These are phyloP conservation scores for Brassica nigra DNA, from an alignment of 345 rosid genomes.

Conservation along the genomic window DNA sequence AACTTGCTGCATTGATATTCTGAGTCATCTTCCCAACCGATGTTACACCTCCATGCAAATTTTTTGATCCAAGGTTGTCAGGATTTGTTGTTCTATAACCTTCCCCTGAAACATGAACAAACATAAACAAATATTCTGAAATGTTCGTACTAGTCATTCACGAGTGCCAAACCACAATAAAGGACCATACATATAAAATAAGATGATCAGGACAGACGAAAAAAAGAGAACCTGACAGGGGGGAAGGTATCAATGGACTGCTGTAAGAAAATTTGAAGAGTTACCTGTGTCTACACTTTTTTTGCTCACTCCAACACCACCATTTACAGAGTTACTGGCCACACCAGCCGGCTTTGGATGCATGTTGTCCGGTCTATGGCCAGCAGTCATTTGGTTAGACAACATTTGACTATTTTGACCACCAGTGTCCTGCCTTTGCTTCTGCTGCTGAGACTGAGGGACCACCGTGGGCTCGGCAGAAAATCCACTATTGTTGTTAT, in stretches of 20 bases:
- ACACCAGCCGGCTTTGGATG: conserved; percentile 72
- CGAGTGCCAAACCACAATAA: conserved; percentile 8
- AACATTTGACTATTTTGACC: conserved; percentile 71
- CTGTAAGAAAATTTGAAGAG: conserved; percentile 46
- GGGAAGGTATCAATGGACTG: conserved; percentile 59
- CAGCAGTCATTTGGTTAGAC: conserved; percentile 64
- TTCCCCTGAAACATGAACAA: conserved; percentile 57
- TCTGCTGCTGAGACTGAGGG: conserved; percentile 66
- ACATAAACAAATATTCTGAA: conserved; percentile 24
- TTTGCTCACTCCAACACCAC: conserved; percentile 63
- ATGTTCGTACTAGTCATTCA: conserved; percentile 22
- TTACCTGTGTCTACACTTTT: conserved; percentile 53
- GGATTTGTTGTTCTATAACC: conserved; percentile 58
- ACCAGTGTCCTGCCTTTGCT: conserved; percentile 63
- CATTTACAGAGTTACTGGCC: conserved; percentile 62
- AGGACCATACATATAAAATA: neutral
- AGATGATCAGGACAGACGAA: neutral
- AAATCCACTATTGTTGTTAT: conserved; percentile 54
- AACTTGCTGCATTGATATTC: conserved; percentile 48
- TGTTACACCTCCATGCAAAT: conserved; percentile 53
- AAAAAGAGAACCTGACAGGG: conserved; percentile 33
- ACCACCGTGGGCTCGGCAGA: conserved; percentile 68
- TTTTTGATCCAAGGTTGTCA: conserved; percentile 68
- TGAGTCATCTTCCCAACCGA: conserved; percentile 61
- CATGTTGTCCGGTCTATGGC: conserved; percentile 57